Conservation (phyloP, 495 filamentous ascomycete species). For the Penicillium tannophilum region DNA sequence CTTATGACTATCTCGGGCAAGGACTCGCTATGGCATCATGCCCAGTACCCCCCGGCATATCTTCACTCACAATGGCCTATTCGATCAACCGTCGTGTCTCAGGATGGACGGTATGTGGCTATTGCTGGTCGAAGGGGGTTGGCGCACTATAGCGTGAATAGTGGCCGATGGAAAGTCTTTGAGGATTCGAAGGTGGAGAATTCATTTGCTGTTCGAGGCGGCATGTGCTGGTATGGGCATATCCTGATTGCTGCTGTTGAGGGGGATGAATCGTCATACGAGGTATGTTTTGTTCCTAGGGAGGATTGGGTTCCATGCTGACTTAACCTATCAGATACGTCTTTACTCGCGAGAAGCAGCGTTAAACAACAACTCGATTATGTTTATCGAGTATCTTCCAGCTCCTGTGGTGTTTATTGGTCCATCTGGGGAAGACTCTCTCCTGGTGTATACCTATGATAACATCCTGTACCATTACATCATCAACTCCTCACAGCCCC, state of each 20-base stretch:
- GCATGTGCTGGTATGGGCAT: constrained; percentile 99
- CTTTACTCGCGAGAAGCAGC: constrained; percentile 86
- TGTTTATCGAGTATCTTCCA: constrained; percentile 75
- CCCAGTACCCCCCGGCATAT: constrained; percentile 82
- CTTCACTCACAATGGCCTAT: constrained; percentile 92
- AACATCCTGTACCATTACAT: constrained; percentile 96
- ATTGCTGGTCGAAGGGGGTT: constrained; percentile 90
- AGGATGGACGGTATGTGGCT: constrained; percentile 91
- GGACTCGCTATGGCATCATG: constrained; percentile 87
- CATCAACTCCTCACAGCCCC: constrained; percentile 67
- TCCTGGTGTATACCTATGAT: constrained; percentile 91
- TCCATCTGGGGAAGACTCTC: constrained; percentile 86
- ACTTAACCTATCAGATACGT: constrained; percentile 59
- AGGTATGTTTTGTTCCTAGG: constrained; percentile 48
- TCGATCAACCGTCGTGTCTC: constrained; percentile 77
- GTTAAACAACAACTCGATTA: constrained; percentile 69
- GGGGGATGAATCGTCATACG: constrained; percentile 73
- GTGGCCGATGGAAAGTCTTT: constrained; percentile 95
- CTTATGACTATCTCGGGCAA: constrained; percentile 92
- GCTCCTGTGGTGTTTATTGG: constrained; percentile 85
- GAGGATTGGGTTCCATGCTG: not conserved
- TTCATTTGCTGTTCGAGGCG: constrained; percentile 87
- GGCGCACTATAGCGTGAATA: constrained; percentile 93
- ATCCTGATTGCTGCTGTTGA: constrained; percentile 94
- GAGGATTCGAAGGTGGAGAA: constrained; percentile 78